Base-by-base conservation (phyloP, 1,139 yeast genomes). In the Insectozyma bohioensis region DNA sequence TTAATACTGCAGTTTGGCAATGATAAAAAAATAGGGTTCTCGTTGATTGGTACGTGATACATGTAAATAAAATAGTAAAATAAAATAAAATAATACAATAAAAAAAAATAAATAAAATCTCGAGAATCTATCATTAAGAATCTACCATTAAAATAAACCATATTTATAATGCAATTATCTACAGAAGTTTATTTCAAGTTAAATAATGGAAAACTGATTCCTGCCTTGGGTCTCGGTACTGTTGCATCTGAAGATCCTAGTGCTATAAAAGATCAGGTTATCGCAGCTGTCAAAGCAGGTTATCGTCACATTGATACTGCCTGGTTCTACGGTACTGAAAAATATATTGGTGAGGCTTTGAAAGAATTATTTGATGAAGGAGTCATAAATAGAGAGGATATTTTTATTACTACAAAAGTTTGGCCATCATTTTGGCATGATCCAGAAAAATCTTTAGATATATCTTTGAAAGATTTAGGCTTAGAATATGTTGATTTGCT, bases 341-440 rank as follows among this genome's bases (percentile, higher is more conserved):
- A 62, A 34, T 64, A 54, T 35, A 55, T 76, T 24, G 81, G 81
- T 3, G 59, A 68, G 42, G 80, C 76, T 1, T 50, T 76, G 34
- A 61, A 67, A 43, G 73, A 72, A 42, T 52, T 70, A 32, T 61
- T 75, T 40, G 68, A 57, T 3, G 69, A 65, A 36, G 78, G 77
- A 0, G 59, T 59, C 9, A 60, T 72, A 14, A 75, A 65, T 40
- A 65, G 85, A 41, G 79, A 75, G 41, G 84, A 78, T 24, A 38
- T 78, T 8, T 78, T 76, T 47, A 63, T 78, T 42, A 78, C 84
- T 5, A 72, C 82, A 4, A 78, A 78, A 48, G 80, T 78, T 4
- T 78, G 84, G 83, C 61, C 69, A 4, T 61, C 68, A 9, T 58
- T 48, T 33, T 57, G 56, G 41, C 61, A 61, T 33, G 56, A 44